Conservation (phyloP, 78 protist genomes). For the Cavenderia fasciculata region DNA sequence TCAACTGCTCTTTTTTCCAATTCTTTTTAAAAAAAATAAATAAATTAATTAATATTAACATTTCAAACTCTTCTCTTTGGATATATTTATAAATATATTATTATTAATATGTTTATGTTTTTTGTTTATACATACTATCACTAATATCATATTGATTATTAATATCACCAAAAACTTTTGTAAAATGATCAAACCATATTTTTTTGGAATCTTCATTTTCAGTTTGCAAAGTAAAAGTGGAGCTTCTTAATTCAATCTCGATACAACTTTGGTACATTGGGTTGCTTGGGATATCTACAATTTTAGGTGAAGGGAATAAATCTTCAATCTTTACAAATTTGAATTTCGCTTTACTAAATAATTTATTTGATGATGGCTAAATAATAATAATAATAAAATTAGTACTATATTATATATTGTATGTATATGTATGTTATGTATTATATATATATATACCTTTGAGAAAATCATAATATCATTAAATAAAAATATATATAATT, state of each 20-base stretch:
- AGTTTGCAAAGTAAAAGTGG: slow-evolving; percentile 28
- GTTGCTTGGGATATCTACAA: slow-evolving; percentile 60
- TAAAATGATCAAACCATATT: slow-evolving; percentile 24
- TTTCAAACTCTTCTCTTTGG: too few relatives aligned
- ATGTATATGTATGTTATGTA: background rate
- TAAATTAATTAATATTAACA: background rate
- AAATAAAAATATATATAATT: slow-evolving; percentile 59
- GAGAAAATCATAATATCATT: slow-evolving; percentile 69
- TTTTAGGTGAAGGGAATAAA: slow-evolving; percentile 41
- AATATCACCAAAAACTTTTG: slow-evolving; percentile 50
- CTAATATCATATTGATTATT: slow-evolving; percentile 20
- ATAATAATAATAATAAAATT: background rate
- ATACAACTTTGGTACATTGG: slow-evolving; percentile 21
- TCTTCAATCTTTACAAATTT: slow-evolving; percentile 72
- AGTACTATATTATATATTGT: background rate
- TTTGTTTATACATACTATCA: background rate
- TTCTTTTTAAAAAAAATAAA: background rate
- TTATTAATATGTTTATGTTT: background rate
- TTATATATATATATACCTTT: too few relatives aligned
- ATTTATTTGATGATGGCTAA: slow-evolving; percentile 33
- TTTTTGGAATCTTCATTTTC: slow-evolving; percentile 39
- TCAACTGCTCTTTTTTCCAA: slow-evolving; percentile 69
- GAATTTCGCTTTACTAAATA: slow-evolving; percentile 49
- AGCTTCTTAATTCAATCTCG: slow-evolving; percentile 34
- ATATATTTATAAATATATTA: too few relatives aligned